Evolutionary conservation across 1,284 basidiomycete species (phyloP), one percentile per base, ranked within the genome.

Genomic region (Bondarzewia mesenterica): DNA sequence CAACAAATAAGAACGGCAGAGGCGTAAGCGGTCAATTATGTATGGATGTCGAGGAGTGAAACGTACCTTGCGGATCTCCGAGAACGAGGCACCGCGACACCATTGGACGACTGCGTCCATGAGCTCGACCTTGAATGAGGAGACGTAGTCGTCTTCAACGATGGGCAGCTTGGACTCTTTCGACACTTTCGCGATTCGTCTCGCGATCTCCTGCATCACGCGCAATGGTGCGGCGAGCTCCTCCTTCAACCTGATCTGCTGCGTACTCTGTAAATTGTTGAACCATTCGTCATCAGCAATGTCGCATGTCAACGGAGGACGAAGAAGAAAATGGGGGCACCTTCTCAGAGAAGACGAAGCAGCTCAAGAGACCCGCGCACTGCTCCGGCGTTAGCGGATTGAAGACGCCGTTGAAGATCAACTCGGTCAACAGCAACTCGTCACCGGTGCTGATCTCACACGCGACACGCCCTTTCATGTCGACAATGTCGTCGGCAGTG

Each of bases 391-490:
- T 72, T 36, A 99, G 68, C 2, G 88, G 67, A 61, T 97, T 97
- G 75, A 99, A 99, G 3, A 85, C 87, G 47, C 95, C 95, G 56
- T 96, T 93, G 74, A 99, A 99, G 56, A 99, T 89, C 63, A 99
- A 78, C 66, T 99, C 96, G 1, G 96, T 99, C 52, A 99, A 74
- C 25, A 99, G 73, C 43, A 99, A 68, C 68, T 99, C 96, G 62
- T 99, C 96, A 12, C 96, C 96, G 1, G 94, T 89, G 58, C 87
- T 93, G 64, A 99, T 98, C 70, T 99, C 96, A 65, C 96, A 99
- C 15, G 96, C 96, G 1, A 99, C 96, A 39, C 96, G 77, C 1
- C 96, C 96, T 69, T 99, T 99, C 77, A 95, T 86, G 63, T 98
- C 94, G 12, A 98, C 93, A 47, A 99, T 95, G 63, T 98, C 96